phyloP scores from a whole-genome alignment of 1,284 basidiomycete species.

The Melampsora occidentalis region DNA sequence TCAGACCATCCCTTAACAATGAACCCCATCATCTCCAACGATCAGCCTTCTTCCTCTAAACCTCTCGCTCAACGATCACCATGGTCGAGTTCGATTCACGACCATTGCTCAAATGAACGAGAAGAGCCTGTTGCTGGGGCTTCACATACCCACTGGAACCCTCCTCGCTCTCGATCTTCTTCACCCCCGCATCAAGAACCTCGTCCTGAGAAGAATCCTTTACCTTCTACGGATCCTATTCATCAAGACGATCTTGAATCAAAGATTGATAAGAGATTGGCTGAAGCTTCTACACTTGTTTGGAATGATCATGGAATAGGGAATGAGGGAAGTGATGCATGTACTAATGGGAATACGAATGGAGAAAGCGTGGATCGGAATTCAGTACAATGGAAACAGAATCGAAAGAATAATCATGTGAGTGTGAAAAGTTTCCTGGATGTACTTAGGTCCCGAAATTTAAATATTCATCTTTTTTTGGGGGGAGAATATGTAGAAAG shows the following conservation, averaged over 20 bases:
- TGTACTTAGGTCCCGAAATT: too few relatives aligned
- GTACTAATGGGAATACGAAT: background rate
- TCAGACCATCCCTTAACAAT: background rate
- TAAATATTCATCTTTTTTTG: too few relatives aligned
- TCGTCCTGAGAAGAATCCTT: background rate
- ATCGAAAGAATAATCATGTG: conserved; percentile 80
- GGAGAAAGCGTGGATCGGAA: background rate
- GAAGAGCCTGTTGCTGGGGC: too few relatives aligned
- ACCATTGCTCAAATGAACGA: too few relatives aligned
- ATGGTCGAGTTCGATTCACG: background rate
- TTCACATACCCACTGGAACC: background rate
- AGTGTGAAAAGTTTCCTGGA: conserved; percentile 51
- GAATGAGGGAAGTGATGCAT: background rate
- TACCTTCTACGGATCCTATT: background rate
- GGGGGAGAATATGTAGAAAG: too few relatives aligned
- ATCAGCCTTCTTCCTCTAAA: background rate
- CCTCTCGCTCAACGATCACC: background rate
- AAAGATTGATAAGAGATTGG: background rate
- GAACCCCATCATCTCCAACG: background rate
- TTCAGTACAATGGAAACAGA: conserved; percentile 67
- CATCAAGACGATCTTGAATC: background rate
- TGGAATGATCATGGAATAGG: background rate
- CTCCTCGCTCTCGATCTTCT: background rate
- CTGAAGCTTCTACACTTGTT: background rate
- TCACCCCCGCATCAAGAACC: background rate